A percentile compares a stretch with the other conserved stretches of the same genome.
Conservation (phyloP, 352 stramenopile species). For the Phytophthora ramorum region DNA sequence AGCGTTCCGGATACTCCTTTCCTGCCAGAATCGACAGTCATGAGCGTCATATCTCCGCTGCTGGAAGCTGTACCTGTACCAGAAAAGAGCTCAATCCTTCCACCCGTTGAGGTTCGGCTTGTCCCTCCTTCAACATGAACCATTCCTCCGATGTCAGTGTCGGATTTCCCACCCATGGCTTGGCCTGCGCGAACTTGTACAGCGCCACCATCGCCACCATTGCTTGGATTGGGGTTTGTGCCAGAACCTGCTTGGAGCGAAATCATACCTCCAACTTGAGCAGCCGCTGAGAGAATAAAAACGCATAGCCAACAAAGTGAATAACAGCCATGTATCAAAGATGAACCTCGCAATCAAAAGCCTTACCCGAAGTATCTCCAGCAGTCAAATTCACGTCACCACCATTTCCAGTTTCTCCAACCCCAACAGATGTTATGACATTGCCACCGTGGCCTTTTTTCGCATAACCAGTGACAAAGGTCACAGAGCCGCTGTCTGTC, state of each 20-base stretch:
- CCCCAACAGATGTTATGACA: conserved; percentile 30
- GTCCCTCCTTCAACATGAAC: conserved; percentile 68
- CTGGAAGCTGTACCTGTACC: conserved; percentile 52
- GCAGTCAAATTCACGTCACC: conserved; percentile 63
- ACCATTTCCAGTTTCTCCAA: conserved; percentile 33
- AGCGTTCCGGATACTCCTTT: conserved; percentile 86
- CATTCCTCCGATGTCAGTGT: conserved; percentile 57
- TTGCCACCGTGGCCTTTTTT: conserved; percentile 36
- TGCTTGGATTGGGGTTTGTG: conserved; percentile 46
- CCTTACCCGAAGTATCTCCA: conserved; percentile 68
- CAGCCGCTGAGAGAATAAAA: conserved; percentile 41
- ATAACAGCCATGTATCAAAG: neutral
- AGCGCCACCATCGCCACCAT: conserved; percentile 69
- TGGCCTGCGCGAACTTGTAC: conserved; percentile 65
- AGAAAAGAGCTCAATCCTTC: conserved; percentile 68
- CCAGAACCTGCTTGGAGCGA: conserved; percentile 59
- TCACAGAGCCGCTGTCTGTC: conserved; percentile 35
- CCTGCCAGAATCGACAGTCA: conserved; percentile 73
- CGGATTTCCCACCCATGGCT: conserved; percentile 52
- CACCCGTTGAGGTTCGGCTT: conserved; percentile 57
- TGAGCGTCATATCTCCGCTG: conserved; percentile 71
- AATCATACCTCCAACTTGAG: conserved; percentile 52
- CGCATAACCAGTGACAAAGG: conserved; percentile 30
- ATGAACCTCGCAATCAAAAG: conserved; percentile 1
- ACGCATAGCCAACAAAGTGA: conserved; percentile 1